phyloP scores from a whole-genome alignment of 805 yeast species.

The Pichia paraexigua region DNA sequence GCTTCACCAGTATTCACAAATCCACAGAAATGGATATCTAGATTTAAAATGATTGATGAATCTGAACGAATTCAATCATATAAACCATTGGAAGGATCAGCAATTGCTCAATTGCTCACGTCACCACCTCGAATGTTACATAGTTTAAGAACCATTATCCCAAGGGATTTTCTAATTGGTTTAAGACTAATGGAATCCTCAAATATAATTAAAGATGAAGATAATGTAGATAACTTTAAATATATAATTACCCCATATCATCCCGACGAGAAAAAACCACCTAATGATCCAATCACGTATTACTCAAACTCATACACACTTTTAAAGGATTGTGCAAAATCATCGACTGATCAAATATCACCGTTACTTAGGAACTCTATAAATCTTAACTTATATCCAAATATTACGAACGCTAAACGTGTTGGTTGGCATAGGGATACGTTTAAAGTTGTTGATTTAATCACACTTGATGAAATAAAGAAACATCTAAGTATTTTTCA shows the following conservation, averaged over 20 bases:
- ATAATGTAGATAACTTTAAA: background rate
- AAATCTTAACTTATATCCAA: background rate
- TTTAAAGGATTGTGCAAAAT: background rate
- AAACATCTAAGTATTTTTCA: background rate
- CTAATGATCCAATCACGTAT: conserved; percentile 5
- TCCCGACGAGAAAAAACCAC: conserved; percentile 3
- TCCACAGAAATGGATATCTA: conserved; percentile 21
- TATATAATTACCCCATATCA: conserved; percentile 5
- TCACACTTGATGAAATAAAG: background rate
- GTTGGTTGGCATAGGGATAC: conserved; percentile 6
- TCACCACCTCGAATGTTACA: conserved; percentile 39
- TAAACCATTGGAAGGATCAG: conserved; percentile 24
- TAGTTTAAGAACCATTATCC: conserved; percentile 29
- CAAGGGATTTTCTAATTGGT: conserved; percentile 32
- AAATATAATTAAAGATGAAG: conserved; percentile 22
- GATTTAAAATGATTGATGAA: conserved; percentile 7
- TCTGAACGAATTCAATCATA: conserved; percentile 17
- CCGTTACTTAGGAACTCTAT: background rate
- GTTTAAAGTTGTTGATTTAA: background rate
- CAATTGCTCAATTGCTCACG: conserved; percentile 32
- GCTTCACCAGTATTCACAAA: conserved; percentile 17
- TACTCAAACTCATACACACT: background rate
- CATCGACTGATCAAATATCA: background rate
- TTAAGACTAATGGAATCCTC: conserved; percentile 19
- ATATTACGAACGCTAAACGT: background rate